These are phyloP conservation scores for Psidium guajava DNA, from an alignment of 345 rosid genomes.

Conservation along the genomic window DNA sequence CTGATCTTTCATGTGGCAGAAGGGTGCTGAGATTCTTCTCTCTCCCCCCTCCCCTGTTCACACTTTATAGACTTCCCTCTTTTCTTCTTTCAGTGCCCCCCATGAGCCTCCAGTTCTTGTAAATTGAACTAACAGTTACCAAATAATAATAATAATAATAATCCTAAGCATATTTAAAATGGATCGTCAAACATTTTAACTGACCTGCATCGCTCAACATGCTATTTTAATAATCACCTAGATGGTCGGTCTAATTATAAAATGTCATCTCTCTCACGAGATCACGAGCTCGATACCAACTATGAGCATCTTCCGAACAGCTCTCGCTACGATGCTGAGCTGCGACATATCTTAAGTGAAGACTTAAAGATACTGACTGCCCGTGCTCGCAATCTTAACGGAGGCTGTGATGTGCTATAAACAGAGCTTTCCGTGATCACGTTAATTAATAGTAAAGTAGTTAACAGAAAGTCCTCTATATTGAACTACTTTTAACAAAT, in stretches of 20 bases:
- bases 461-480: neutral
- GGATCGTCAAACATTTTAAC: neutral
- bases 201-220: neutral
- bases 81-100: neutral
- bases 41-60: neutral
- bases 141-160: neutral
- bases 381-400: fast-evolving
- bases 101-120: neutral
- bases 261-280: fast-evolving
- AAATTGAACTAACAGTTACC: neutral
- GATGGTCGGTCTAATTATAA: fast-evolving
- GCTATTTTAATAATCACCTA: neutral
- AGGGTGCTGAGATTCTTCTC: neutral
- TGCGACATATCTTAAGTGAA: neutral
- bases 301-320: fast-evolving
- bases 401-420: too few relatives aligned
- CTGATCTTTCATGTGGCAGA: neutral
- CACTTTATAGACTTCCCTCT: neutral
- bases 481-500: neutral
- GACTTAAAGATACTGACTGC: too few relatives aligned
- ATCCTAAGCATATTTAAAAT: neutral
- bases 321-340: neutral
- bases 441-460: neutral
- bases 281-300: neutral
- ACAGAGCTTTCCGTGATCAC: neutral